These are phyloP conservation scores for Phytophthora kernoviae DNA, from an alignment of 352 stramenopile genomes.

Conservation along the genomic window DNA sequence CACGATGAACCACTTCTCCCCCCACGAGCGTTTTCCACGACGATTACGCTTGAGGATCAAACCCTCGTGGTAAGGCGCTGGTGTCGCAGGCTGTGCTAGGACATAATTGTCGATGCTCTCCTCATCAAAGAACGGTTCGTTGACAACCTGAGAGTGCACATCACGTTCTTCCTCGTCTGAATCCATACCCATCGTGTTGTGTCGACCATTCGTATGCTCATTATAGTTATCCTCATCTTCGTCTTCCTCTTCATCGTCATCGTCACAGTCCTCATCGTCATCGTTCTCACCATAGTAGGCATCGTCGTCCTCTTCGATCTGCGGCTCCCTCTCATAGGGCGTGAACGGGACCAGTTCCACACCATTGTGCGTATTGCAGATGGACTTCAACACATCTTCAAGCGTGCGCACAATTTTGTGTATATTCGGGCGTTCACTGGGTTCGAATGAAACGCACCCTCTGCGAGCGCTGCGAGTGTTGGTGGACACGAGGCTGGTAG, in stretches of 20 bases:
- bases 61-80: slow-evolving; percentile 55
- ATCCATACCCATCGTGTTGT: slow-evolving; percentile 51
- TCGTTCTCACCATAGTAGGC: slow-evolving; percentile 62
- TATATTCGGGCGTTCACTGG: slow-evolving; percentile 60
- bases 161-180: slow-evolving; percentile 42
- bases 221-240: slow-evolving; percentile 38
- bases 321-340: slow-evolving; percentile 56
- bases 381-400: slow-evolving; percentile 42
- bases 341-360: slow-evolving; percentile 74
- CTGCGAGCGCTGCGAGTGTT: slow-evolving; percentile 58
- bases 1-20: slow-evolving; percentile 72
- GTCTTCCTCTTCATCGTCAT: slow-evolving; percentile 31
- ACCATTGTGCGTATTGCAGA: slow-evolving; percentile 27
- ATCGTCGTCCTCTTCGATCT: slow-evolving; percentile 65
- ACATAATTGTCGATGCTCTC: slow-evolving; percentile 35
- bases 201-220: slow-evolving; percentile 26
- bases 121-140: slow-evolving; percentile 41
- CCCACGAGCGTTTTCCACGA: slow-evolving; percentile 70
- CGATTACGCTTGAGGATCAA: slow-evolving; percentile 78
- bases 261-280: slow-evolving; percentile 37
- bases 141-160: slow-evolving; percentile 33
- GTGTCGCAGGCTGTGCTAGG: slow-evolving; percentile 30
- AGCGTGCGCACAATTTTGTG: slow-evolving; percentile 51
- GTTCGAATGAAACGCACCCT: slow-evolving; percentile 82
- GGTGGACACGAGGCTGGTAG: slow-evolving; percentile 67